phyloP scores from a whole-genome alignment of 352 stramenopile genomes.

The Pythium phragmiticola region DNA sequence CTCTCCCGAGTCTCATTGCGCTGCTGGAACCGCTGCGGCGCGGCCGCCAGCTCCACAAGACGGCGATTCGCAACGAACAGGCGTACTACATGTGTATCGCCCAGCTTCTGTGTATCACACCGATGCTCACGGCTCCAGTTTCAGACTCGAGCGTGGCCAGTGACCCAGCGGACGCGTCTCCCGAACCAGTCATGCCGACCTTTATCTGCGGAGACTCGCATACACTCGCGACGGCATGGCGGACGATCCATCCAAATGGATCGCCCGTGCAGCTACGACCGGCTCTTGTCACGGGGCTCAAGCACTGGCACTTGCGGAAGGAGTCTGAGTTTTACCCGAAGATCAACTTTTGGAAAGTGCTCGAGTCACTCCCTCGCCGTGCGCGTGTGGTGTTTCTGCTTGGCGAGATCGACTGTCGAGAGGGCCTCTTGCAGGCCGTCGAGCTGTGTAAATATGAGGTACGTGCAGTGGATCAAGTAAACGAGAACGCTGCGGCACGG shows the following conservation, averaged over 20 bases:
- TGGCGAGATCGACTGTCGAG: conserved; percentile 95
- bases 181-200: conserved; percentile 19
- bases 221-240: conserved; percentile 87
- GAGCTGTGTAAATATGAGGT: conserved; percentile 89
- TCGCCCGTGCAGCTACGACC: conserved; percentile 40
- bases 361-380: conserved; percentile 48
- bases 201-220: conserved; percentile 94
- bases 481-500: too few relatives aligned
- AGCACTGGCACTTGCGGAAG: conserved; percentile 91
- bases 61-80: conserved; percentile 82
- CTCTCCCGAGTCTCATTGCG: conserved; percentile 50
- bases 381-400: conserved; percentile 90
- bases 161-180: background rate
- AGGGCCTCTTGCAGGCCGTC: conserved; percentile 89
- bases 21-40: conserved; percentile 67
- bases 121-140: conserved; percentile 8
- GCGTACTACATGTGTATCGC: conserved; percentile 89
- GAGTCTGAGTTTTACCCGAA: conserved; percentile 92
- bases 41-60: conserved; percentile 68
- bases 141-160: background rate
- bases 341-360: conserved; percentile 82
- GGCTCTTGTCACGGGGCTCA: conserved; percentile 90
- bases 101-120: conserved; percentile 66
- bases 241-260: conserved; percentile 38
- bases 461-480: background rate